phyloP scores from a whole-genome alignment of 2,329 filamentous ascomycete genomes.

The Fusarium sp. region DNA sequence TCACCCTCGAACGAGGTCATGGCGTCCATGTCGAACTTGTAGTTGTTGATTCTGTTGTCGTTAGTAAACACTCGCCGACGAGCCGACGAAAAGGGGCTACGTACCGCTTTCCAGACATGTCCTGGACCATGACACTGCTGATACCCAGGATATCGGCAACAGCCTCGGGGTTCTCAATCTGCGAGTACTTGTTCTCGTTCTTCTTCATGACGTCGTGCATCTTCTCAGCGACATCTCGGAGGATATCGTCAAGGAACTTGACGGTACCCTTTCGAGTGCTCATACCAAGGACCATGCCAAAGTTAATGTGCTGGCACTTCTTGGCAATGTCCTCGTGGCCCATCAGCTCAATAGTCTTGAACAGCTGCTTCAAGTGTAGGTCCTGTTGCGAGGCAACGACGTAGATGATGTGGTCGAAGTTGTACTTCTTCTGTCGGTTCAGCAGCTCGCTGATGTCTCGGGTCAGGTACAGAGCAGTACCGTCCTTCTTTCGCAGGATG shows the following conservation, averaged over 20 bases:
- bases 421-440: slow-evolving; percentile 66
- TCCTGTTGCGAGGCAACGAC: slow-evolving; percentile 77
- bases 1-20: slow-evolving; percentile 88
- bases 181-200: slow-evolving; percentile 88
- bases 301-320: slow-evolving; percentile 77
- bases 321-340: slow-evolving; percentile 71
- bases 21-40: slow-evolving; percentile 77
- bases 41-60: slow-evolving; percentile 64
- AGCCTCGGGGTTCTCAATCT: slow-evolving; percentile 81
- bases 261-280: slow-evolving; percentile 76
- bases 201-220: slow-evolving; percentile 98
- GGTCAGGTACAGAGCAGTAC: slow-evolving; percentile 78
- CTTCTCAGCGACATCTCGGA: slow-evolving; percentile 79
- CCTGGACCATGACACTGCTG: slow-evolving; percentile 95
- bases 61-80: neutral
- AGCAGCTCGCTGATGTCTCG: slow-evolving; percentile 79
- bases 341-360: slow-evolving; percentile 78
- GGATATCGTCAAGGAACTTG: slow-evolving; percentile 65
- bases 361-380: slow-evolving; percentile 74
- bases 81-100: slow-evolving; percentile 40
- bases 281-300: slow-evolving; percentile 75
- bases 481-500: slow-evolving; percentile 75
- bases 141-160: slow-evolving; percentile 91
- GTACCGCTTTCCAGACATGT: slow-evolving; percentile 93
- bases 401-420: slow-evolving; percentile 82